Conservation (phyloP, 495 filamentous ascomycete species). For the Talaromyces ruber region DNA sequence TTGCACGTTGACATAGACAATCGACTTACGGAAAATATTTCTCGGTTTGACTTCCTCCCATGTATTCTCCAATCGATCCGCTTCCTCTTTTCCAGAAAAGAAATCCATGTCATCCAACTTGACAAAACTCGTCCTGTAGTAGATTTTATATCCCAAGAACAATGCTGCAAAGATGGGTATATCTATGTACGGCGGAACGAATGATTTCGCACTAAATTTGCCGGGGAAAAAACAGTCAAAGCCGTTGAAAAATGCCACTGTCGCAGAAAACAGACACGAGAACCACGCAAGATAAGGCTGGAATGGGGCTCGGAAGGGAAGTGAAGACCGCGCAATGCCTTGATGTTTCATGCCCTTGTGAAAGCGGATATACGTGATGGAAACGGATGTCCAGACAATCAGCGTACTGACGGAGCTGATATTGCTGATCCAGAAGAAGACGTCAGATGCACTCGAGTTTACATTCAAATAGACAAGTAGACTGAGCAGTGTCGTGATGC, state of each 20-base stretch:
- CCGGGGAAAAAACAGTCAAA: conserved; percentile 57
- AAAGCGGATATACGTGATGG: conserved; percentile 52
- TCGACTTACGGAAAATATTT: conserved; percentile 14
- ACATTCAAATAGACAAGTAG: conserved; percentile 45
- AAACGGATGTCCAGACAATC: conserved; percentile 56
- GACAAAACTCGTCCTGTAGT: conserved; percentile 21
- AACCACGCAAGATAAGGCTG: conserved; percentile 53
- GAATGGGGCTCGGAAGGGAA: conserved; percentile 49
- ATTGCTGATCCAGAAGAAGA: conserved; percentile 54
- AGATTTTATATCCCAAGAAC: conserved; percentile 49
- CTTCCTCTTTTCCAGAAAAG: conserved; percentile 25
- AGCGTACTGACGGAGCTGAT: conserved; percentile 58
- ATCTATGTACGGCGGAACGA: conserved; percentile 55
- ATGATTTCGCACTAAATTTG: conserved; percentile 45
- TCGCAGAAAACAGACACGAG: conserved; percentile 53
- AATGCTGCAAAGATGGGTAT: conserved; percentile 52
- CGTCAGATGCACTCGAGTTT: conserved; percentile 31
- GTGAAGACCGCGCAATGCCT: conserved; percentile 41
- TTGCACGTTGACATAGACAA: not conserved
- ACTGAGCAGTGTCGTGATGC: conserved; percentile 39
- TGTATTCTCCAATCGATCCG: conserved; percentile 11
- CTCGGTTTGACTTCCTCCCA: conserved; percentile 18
- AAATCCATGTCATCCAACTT: conserved; percentile 5
- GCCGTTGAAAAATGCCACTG: conserved; percentile 61
- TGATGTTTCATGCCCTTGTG: conserved; percentile 48